phyloP scores from a whole-genome alignment of 208 protist species.

The Borovskyia barvae region DNA sequence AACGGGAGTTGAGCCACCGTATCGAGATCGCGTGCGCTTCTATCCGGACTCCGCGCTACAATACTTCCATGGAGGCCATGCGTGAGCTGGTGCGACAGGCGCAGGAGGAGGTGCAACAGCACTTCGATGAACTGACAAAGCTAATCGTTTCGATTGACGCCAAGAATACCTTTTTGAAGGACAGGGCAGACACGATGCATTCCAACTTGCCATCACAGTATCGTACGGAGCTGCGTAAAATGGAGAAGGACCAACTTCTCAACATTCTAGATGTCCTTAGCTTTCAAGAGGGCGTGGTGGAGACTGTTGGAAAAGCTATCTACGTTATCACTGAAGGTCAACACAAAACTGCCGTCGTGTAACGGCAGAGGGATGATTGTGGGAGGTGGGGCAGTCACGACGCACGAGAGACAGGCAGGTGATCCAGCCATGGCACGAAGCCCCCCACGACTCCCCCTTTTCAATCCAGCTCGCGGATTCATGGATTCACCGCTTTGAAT shows the following conservation, averaged over 20 bases:
- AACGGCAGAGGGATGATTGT: no score
- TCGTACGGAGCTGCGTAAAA: conserved; percentile 56
- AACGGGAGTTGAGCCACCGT: conserved; percentile 62
- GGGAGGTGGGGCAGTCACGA: no score
- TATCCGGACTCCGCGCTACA: conserved; percentile 75
- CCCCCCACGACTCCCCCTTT: no score
- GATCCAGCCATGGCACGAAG: no score
- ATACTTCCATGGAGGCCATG: conserved; percentile 68
- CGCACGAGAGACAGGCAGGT: no score
- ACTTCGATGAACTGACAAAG: conserved; percentile 69
- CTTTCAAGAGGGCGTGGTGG: conserved; percentile 74
- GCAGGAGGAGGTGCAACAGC: conserved; percentile 69
- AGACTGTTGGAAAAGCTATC: conserved; percentile 78
- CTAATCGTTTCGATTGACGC: conserved; percentile 76
- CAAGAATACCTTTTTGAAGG: conserved; percentile 65
- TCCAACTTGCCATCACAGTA: conserved; percentile 66
- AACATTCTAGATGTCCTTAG: conserved; percentile 83
- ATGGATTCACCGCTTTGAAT: no score
- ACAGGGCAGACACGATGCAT: conserved; percentile 80
- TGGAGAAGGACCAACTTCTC: conserved; percentile 75
- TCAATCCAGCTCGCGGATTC: no score
- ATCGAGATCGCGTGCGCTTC: conserved; percentile 65
- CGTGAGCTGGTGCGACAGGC: conserved; percentile 52
- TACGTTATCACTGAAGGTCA: conserved; percentile 56
- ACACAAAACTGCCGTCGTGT: conserved; percentile 62